Conservation (phyloP, 352 stramenopile genomes). For the Paralagenidium karlingii region DNA sequence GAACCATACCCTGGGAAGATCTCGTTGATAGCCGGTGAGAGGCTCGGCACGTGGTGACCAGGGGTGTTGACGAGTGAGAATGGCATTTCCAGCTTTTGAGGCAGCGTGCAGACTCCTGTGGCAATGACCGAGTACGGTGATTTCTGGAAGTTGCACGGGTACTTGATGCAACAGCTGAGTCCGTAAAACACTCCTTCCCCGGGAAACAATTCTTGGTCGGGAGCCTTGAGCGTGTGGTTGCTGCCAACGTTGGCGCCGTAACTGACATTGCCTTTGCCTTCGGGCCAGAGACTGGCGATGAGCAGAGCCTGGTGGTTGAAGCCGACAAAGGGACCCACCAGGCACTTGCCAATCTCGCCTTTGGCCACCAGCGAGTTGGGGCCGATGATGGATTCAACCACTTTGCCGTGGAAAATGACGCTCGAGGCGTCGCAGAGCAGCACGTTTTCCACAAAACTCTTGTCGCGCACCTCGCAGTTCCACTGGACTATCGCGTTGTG, state of each 20-base stretch:
- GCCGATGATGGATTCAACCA: slow-evolving; percentile 79
- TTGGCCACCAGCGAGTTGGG: slow-evolving; percentile 78
- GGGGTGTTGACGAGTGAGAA: slow-evolving; percentile 68
- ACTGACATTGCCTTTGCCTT: slow-evolving; percentile 88
- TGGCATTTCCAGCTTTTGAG: slow-evolving; percentile 76
- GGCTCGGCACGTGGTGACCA: slow-evolving; percentile 52
- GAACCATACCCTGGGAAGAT: slow-evolving; percentile 43
- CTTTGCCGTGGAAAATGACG: slow-evolving; percentile 70
- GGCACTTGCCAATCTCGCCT: slow-evolving; percentile 83
- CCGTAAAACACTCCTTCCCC: slow-evolving; percentile 96
- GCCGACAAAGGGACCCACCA: slow-evolving; percentile 90
- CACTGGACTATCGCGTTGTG: slow-evolving; percentile 54
- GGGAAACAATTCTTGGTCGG: slow-evolving; percentile 82
- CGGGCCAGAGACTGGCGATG: slow-evolving; percentile 85
- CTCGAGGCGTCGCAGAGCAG: slow-evolving; percentile 72
- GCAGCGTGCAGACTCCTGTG: slow-evolving; percentile 83
- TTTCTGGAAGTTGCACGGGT: slow-evolving; percentile 87
- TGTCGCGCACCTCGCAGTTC: slow-evolving; percentile 42
- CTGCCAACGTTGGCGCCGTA: slow-evolving; percentile 94
- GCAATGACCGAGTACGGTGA: slow-evolving; percentile 92
- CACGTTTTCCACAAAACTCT: slow-evolving; percentile 46
- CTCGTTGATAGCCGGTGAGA: slow-evolving; percentile 77
- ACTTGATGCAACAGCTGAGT: slow-evolving; percentile 89
- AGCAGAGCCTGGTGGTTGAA: slow-evolving; percentile 92
- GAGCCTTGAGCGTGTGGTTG: slow-evolving; percentile 92